Conservation (phyloP, 2,329 filamentous ascomycete species). For the Tympanopsis confertula region DNA sequence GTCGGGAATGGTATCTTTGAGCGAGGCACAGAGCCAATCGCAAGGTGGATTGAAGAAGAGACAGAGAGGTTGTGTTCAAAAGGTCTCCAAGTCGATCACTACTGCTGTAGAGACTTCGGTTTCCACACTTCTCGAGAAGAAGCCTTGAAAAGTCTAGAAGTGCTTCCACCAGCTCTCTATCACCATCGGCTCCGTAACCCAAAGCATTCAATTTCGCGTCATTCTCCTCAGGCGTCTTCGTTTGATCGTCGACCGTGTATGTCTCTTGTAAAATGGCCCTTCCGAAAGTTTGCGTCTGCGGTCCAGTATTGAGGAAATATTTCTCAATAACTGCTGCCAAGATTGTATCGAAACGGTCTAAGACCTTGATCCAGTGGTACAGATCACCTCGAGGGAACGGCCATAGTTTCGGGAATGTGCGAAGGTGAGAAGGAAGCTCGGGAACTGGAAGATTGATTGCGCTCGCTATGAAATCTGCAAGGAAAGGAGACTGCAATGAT, state of each 20-base stretch:
- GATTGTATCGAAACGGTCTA: constrained; percentile 87
- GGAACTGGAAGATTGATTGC: constrained; percentile 60
- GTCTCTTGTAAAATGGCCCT: constrained; percentile 51
- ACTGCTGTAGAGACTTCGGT: constrained; percentile 90
- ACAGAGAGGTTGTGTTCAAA: constrained; percentile 74
- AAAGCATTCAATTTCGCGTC: constrained; percentile 36
- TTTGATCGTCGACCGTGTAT: constrained; percentile 37
- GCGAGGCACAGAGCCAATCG: constrained; percentile 76
- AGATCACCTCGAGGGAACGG: constrained; percentile 89
- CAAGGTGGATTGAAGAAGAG: constrained; percentile 66
- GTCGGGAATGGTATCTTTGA: constrained; percentile 62
- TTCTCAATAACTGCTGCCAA: constrained; percentile 69
- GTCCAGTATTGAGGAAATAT: constrained; percentile 70
- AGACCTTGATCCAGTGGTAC: constrained; percentile 92
- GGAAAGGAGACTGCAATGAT: constrained; percentile 64
- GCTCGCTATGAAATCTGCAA: constrained; percentile 67
- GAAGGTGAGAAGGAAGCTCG: constrained; percentile 65
- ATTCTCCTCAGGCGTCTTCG: constrained; percentile 32
- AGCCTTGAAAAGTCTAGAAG: constrained; percentile 78
- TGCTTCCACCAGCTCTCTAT: constrained; percentile 66
- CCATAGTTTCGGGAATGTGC: constrained; percentile 78
- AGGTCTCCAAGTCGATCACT: constrained; percentile 81
- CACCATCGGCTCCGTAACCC: constrained; percentile 64
- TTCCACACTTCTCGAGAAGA: constrained; percentile 88
- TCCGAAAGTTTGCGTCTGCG: constrained; percentile 68